Conservation (phyloP, 1,284 basidiomycete species). For the Malassezia globosa region DNA sequence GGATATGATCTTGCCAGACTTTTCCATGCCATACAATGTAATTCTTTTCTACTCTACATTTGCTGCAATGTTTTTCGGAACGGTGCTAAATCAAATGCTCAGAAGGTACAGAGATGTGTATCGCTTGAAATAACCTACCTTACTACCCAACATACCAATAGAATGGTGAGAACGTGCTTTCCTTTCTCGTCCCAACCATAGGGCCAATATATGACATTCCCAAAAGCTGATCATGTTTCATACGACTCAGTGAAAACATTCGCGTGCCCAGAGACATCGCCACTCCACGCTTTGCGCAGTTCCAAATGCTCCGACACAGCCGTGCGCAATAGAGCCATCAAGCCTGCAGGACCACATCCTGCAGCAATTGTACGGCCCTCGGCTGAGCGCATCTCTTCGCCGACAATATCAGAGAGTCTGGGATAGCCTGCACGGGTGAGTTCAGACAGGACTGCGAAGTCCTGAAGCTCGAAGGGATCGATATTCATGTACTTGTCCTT, state of each 20-base stretch:
- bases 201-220: too few species aligned
- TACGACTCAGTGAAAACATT: conserved; percentile 39
- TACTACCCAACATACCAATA: not conserved
- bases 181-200: too few species aligned
- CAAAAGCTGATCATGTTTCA: conserved; percentile 24
- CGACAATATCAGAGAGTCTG: conserved; percentile 58
- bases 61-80: conserved; percentile 77
- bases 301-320: conserved; percentile 58
- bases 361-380: conserved; percentile 59
- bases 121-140: conserved; percentile 2
- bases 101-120: conserved; percentile 56
- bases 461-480: conserved; percentile 58
- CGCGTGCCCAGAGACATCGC: conserved; percentile 55
- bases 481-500: conserved; percentile 53
- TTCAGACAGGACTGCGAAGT: conserved; percentile 60
- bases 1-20: conserved; percentile 88
- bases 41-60: conserved; percentile 52
- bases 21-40: conserved; percentile 98
- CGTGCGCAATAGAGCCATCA: conserved; percentile 63
- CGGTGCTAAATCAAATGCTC: conserved; percentile 73
- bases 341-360: conserved; percentile 65
- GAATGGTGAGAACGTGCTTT: too few species aligned
- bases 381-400: conserved; percentile 57
- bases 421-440: conserved; percentile 63
- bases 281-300: conserved; percentile 53